Evolutionary conservation across 768 basidiomycete species (phyloP), one percentile per base, ranked within the genome.

Genomic region (Agaricus bisporus): DNA sequence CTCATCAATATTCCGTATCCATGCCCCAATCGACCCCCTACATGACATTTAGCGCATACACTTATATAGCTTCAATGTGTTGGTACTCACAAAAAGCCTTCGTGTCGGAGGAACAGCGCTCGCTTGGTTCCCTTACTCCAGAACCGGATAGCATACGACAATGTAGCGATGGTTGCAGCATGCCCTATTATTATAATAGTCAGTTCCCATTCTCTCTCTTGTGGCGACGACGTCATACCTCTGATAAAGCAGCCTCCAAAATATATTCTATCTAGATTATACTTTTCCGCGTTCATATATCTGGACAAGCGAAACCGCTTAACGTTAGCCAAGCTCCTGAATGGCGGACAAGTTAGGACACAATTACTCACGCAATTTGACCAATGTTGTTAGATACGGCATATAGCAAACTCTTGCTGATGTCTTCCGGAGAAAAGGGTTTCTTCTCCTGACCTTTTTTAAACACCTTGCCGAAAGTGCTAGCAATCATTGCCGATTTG

Each of bases 221-320:
- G 26, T 38, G 25, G 39, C 41, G 52, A 38, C 56, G 41, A 48
- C 49, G 44, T 47, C 82, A 53, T 61, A 92, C 91, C 95, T 77
- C 97, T 80, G 68, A 99, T 99, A 72, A 98, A 99, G 70, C 91
- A 98, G 2, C 97, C 97, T 22, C 97, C 95, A 77, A 98, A 99
- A 74, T 98, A 99, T 59, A 99, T 98, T 65, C 91, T 83, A 62
- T 97, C 91, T 56, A 99, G 69, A 61, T 90, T 86, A 68, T 98
- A 97, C 74, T 98, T 98, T 68, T 98, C 97, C 52, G 97, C 97
- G 67, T 99, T 98, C 97, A 99, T 98, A 70, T 94, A 98, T 44
- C 92, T 95, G 55, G 32, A 32, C 54, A 55, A 36, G 15, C 37
- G 56, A 28, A 22, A n/a, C 32, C 17, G 38, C 43, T 49, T 15